A percentile compares a stretch with the other conserved stretches of the same genome.
phyloP scores from a whole-genome alignment of 345 rosid species.

The Kandelia obovata region DNA sequence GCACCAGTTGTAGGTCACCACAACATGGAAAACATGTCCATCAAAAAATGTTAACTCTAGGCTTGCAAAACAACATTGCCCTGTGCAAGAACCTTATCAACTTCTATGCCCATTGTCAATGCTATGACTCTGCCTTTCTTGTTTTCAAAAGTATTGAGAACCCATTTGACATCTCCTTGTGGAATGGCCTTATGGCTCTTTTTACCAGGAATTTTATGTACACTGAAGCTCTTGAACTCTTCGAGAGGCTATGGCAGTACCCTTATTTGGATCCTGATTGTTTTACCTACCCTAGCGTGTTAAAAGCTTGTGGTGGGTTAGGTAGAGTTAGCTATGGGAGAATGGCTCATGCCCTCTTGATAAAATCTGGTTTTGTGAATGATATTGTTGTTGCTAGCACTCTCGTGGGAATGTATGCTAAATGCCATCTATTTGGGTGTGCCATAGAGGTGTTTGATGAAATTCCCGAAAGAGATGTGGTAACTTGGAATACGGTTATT shows the following conservation, averaged over 20 bases:
- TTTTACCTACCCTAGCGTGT: constrained; percentile 59
- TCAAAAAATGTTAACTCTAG: constrained; percentile 46
- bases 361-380: constrained; percentile 43
- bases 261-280: constrained; percentile 45
- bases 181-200: constrained; percentile 59
- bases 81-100: constrained; percentile 53
- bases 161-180: constrained; percentile 45
- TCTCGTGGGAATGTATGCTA: constrained; percentile 51
- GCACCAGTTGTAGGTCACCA: constrained; percentile 32
- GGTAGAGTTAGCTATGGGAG: constrained; percentile 44
- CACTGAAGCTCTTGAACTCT: constrained; percentile 47
- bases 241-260: constrained; percentile 31
- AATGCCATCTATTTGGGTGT: constrained; percentile 33
- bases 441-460: constrained; percentile 58
- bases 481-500: constrained; percentile 63
- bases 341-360: constrained; percentile 47
- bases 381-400: constrained; percentile 63
- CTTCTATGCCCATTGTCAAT: constrained; percentile 50
- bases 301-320: constrained; percentile 58
- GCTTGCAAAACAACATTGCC: constrained; percentile 40
- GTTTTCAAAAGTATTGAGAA: constrained; percentile 34
- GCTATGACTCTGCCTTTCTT: constrained; percentile 37
- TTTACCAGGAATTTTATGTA: constrained; percentile 52
- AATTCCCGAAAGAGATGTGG: constrained; percentile 66
- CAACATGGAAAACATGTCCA: constrained; percentile 45